A percentile compares a stretch with the other conserved stretches of the same genome.
These are phyloP conservation scores for Bullera alba DNA, from an alignment of 768 basidiomycete genomes.

Conservation along the genomic window DNA sequence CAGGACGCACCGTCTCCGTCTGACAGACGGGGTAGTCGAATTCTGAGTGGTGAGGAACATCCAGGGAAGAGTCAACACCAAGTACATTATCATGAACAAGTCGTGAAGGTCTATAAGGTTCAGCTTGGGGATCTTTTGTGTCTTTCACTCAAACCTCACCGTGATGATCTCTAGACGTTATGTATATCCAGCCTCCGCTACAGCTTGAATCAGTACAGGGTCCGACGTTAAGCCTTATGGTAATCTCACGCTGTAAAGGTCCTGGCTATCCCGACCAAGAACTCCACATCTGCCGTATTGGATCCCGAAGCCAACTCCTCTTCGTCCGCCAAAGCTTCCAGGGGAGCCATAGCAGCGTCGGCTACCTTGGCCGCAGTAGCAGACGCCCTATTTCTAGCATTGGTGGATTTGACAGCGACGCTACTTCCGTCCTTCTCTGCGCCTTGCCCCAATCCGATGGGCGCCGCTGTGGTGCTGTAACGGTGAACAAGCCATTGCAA, in stretches of 20 bases:
- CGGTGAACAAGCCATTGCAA: constrained; percentile 38
- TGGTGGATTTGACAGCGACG: not conserved
- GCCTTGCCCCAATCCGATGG: not conserved
- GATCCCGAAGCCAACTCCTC: constrained; percentile 1
- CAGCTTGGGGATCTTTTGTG: not conserved
- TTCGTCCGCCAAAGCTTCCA: constrained; percentile 1
- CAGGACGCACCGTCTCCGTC: constrained; percentile 12
- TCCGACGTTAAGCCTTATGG: too few relatives aligned
- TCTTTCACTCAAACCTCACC: constrained; percentile 14
- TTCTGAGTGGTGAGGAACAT: constrained; percentile 65
- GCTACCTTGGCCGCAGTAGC: constrained; percentile 1
- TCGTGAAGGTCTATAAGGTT: constrained; percentile 62
- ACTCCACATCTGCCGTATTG: constrained; percentile 51
- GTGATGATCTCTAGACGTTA: constrained; percentile 74
- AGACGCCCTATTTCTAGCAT: not conserved
- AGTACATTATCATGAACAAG: constrained; percentile 78
- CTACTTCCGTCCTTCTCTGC: not conserved
- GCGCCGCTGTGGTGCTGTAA: constrained; percentile 30
- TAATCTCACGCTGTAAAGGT: too few relatives aligned
- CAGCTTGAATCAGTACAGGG: too few relatives aligned
- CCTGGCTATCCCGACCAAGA: constrained; percentile 60
- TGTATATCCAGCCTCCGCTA: constrained; percentile 80
- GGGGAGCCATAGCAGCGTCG: not conserved
- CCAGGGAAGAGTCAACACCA: constrained; percentile 79
- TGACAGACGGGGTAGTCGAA: constrained; percentile 47